Conservation (phyloP, 2,329 filamentous ascomycete species). For the Colletotrichum simmondsii region DNA sequence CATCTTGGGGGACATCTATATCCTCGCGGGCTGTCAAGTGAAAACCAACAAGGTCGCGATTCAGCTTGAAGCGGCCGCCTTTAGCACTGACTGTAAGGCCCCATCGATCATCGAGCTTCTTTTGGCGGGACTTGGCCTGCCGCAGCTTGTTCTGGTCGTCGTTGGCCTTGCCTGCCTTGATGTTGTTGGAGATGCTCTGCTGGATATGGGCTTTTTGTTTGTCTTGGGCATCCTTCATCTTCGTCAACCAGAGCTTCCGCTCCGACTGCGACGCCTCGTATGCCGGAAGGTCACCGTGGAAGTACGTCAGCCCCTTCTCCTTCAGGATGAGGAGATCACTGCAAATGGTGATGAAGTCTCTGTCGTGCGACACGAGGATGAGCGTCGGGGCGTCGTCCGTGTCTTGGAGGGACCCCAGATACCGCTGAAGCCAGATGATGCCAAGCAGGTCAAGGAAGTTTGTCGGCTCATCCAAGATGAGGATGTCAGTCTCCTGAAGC, state of each 20-base stretch:
- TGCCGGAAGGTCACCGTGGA: conserved; percentile 77
- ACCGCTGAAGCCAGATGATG: conserved; percentile 85
- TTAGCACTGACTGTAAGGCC: conserved; percentile 78
- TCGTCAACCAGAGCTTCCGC: conserved; percentile 73
- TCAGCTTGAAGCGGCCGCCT: conserved; percentile 84
- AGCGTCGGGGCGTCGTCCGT: conserved; percentile 70
- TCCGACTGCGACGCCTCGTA: conserved; percentile 78
- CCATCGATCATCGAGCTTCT: conserved; percentile 85
- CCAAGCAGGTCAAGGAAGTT: conserved; percentile 87
- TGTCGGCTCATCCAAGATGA: conserved; percentile 88
- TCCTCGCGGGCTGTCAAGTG: conserved; percentile 69
- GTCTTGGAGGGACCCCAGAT: conserved; percentile 70
- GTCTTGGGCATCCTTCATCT: conserved; percentile 86
- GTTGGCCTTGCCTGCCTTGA: conserved; percentile 79
- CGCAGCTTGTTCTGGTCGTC: conserved; percentile 87
- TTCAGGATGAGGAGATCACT: conserved; percentile 82
- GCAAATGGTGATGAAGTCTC: conserved; percentile 81
- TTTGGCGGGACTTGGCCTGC: conserved; percentile 86
- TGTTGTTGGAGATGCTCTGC: conserved; percentile 78
- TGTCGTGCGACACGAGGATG: conserved; percentile 85
- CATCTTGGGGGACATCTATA: conserved; percentile 76
- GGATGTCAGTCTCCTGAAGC: conserved; percentile 78
- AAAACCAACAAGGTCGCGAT: conserved; percentile 75
- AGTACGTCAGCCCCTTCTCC: conserved; percentile 77
- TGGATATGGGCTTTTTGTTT: conserved; percentile 85